Evolutionary conservation across 1,139 yeast genomes (phyloP).

Genomic region (Lizanozyma gosingica): DNA sequence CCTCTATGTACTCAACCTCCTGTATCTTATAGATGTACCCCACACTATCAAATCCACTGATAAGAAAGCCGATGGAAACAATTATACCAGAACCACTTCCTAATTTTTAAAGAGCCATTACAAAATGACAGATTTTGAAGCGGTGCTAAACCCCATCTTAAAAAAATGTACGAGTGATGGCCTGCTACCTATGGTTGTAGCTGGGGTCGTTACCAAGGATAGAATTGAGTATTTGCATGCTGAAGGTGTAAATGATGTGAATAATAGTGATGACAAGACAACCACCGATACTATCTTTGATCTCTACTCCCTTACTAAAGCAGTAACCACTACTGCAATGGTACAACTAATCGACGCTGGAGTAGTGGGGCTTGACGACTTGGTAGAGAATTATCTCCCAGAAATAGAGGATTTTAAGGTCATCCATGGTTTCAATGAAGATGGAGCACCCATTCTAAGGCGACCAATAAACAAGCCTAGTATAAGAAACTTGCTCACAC

Average conservation of each 20-base stretch:
- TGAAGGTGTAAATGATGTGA: not conserved
- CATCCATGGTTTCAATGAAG: constrained; percentile 24
- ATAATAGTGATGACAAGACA: constrained; percentile 3
- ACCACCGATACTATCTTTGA: constrained; percentile 24
- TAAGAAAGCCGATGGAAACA: too few relatives aligned
- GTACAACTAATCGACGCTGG: constrained; percentile 40
- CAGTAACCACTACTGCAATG: constrained; percentile 38
- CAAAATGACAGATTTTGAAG: too few relatives aligned
- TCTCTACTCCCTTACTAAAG: constrained; percentile 41
- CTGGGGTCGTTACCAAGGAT: not conserved
- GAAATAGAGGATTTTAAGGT: constrained; percentile 32
- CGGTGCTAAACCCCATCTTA: not conserved
- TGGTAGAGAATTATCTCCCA: constrained; percentile 32
- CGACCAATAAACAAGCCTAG: constrained; percentile 33
- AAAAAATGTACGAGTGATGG: not conserved
- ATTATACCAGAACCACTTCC: too few relatives aligned
- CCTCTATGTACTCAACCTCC: too few relatives aligned
- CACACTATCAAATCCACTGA: too few relatives aligned
- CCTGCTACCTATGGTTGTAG: not conserved
- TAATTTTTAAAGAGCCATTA: too few relatives aligned
- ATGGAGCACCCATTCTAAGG: constrained; percentile 27
- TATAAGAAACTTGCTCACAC: constrained; percentile 38
- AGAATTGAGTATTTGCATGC: not conserved
- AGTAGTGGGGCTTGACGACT: constrained; percentile 30
- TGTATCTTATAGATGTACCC: too few relatives aligned